Evolutionary conservation across 352 stramenopile genomes (phyloP).

Genomic region (Elongisporangium anandrum): DNA sequence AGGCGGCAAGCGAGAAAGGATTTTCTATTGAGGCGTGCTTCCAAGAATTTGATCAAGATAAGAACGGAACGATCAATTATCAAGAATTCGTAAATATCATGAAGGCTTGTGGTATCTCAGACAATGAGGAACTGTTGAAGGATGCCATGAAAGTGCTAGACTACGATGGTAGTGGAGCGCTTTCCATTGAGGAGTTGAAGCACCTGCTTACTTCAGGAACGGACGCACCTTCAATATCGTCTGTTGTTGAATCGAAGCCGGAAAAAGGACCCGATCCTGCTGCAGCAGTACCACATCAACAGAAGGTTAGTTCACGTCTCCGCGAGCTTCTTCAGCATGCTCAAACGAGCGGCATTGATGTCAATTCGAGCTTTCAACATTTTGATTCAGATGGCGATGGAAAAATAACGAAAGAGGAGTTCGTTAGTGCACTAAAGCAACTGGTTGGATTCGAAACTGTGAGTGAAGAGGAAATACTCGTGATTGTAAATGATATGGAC

Average conservation of each 20-base stretch:
- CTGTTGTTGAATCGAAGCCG: not conserved
- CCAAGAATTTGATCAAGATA: conserved; percentile 83
- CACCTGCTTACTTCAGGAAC: conserved; percentile 28
- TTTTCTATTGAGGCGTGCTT: conserved; percentile 63
- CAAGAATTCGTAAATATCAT: conserved; percentile 59
- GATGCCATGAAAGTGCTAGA: conserved; percentile 54
- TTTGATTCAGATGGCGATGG: conserved; percentile 49
- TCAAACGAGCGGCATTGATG: conserved; percentile 22
- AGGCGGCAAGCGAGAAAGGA: conserved; percentile 35
- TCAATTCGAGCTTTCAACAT: conserved; percentile 43
- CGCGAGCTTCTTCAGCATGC: conserved; percentile 22
- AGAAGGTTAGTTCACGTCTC: conserved; percentile 16
- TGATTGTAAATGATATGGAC: conserved; percentile 44
- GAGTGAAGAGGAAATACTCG: conserved; percentile 23
- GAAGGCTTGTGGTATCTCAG: conserved; percentile 21
- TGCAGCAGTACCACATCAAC: not conserved
- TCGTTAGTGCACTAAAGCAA: conserved; percentile 34
- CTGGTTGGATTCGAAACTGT: conserved; percentile 38
- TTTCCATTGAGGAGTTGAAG: conserved; percentile 65
- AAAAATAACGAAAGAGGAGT: conserved; percentile 43
- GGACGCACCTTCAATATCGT: not conserved
- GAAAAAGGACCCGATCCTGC: not conserved
- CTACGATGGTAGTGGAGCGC: conserved; percentile 50
- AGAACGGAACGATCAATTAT: conserved; percentile 50
- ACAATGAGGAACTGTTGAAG: conserved; percentile 19